Evolutionary conservation across 805 yeast species (phyloP).

Genomic region (Saccharomycopsis amapae): DNA sequence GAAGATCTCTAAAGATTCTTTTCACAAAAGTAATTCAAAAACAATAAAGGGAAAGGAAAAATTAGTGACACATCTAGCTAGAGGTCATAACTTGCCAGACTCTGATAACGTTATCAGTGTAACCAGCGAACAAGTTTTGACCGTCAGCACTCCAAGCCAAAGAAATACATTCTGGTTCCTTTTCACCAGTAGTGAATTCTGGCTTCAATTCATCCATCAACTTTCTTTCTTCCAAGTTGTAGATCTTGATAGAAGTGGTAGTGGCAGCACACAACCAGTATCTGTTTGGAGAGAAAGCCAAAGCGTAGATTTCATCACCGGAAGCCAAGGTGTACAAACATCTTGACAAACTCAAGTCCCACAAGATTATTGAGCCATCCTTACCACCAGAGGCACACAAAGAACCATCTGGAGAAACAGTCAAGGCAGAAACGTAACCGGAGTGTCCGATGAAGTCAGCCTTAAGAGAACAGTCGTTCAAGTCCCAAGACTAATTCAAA

Average conservation of each 20-base stretch:
- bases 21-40: neutral
- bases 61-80: slow-evolving; percentile 26
- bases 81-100: slow-evolving; percentile 99
- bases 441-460: slow-evolving; percentile 99
- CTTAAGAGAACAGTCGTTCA: slow-evolving; percentile 71
- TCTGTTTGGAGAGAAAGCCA: slow-evolving; percentile 99
- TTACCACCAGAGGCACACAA: slow-evolving; percentile 99
- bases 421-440: slow-evolving; percentile 95
- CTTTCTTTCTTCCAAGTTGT: slow-evolving; percentile 91
- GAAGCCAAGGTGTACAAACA: slow-evolving; percentile 91
- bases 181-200: slow-evolving; percentile 82
- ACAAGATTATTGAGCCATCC: slow-evolving; percentile 97
- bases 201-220: slow-evolving; percentile 97
- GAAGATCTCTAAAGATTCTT: too few relatives aligned
- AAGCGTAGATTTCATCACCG: slow-evolving; percentile 94
- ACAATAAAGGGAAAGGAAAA: neutral
- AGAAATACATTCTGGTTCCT: slow-evolving; percentile 97
- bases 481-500: slow-evolving; percentile 81
- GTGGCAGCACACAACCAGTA: slow-evolving; percentile 99
- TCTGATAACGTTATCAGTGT: slow-evolving; percentile 99
- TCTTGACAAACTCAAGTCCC: slow-evolving; percentile 86
- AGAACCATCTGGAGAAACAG: slow-evolving; percentile 99
- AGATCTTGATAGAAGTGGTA: slow-evolving; percentile 94
- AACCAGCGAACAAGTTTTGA: slow-evolving; percentile 99
- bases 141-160: slow-evolving; percentile 99